phyloP scores from a whole-genome alignment of 768 basidiomycete genomes.

The Podaxis sp. region DNA sequence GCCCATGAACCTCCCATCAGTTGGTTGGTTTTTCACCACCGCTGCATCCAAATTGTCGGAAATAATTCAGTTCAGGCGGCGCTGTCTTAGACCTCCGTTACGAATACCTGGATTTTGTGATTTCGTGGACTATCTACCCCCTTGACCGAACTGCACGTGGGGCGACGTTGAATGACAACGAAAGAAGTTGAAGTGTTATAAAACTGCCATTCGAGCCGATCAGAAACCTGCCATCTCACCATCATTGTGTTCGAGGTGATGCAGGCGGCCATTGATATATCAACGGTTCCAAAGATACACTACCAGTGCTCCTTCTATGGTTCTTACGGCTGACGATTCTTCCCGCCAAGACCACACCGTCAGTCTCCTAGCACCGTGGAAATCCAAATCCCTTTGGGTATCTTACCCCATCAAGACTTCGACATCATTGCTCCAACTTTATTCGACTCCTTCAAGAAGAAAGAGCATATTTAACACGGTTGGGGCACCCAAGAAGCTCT shows the following conservation, averaged over 20 bases:
- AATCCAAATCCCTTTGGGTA: conserved; percentile 74
- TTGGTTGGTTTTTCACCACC: no score
- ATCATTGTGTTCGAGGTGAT: conserved; percentile 71
- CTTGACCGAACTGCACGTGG: no score
- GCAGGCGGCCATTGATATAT: conserved; percentile 78
- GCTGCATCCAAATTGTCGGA: no score
- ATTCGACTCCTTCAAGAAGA: no score
- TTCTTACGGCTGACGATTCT: background rate
- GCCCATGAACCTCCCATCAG: no score
- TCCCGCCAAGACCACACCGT: conserved; percentile 66
- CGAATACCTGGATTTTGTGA: no score
- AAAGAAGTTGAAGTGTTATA: conserved; percentile 66
- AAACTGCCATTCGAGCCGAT: conserved; percentile 65
- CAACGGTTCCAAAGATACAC: conserved; percentile 74
- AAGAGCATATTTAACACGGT: conserved; percentile 49
- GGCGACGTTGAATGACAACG: conserved; percentile 53
- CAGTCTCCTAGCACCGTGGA: conserved; percentile 67
- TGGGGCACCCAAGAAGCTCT: conserved; percentile 45
- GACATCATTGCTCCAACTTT: conserved; percentile 46
- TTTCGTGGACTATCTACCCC: no score
- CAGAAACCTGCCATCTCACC: conserved; percentile 49
- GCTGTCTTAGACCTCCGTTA: no score
- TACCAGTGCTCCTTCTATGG: background rate
- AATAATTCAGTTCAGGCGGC: no score
- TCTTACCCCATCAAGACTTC: conserved; percentile 90